Percentiles rank a stretch among this genome's conserved stretches.
Evolutionary conservation across 129 eudicot genomes (phyloP).

Genomic region (Lactuca sativa): DNA sequence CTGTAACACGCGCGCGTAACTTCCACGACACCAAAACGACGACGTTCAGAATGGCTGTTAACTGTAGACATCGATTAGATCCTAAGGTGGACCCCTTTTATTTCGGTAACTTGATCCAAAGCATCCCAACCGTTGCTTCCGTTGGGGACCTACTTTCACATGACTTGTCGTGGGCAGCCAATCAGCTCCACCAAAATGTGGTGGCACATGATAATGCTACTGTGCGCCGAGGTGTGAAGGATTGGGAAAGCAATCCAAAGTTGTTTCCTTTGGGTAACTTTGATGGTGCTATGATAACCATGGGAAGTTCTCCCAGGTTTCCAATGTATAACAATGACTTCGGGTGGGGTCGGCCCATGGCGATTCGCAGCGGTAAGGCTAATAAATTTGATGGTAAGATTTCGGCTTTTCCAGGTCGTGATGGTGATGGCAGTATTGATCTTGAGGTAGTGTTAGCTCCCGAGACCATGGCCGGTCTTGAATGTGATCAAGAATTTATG

Average conservation of each 20-base stretch:
- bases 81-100: constrained; percentile 60
- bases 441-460: constrained; percentile 82
- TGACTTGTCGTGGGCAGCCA: constrained; percentile 61
- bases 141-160: constrained; percentile 58
- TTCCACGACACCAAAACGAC: constrained; percentile 49
- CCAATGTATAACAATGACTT: constrained; percentile 86
- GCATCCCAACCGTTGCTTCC: constrained; percentile 73
- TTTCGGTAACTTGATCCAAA: constrained; percentile 81
- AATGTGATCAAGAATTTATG: constrained; percentile 66
- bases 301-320: constrained; percentile 90
- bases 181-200: constrained; percentile 68
- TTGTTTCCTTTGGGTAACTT: constrained; percentile 79
- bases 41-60: constrained; percentile 86
- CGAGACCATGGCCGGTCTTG: constrained; percentile 53
- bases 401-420: constrained; percentile 65
- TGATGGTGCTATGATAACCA: constrained; percentile 87
- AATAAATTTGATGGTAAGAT: constrained; percentile 83
- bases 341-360: constrained; percentile 80
- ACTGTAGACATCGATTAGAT: constrained; percentile 71
- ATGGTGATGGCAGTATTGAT: constrained; percentile 69
- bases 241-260: constrained; percentile 74
- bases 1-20: constrained; percentile 71
- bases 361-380: constrained; percentile 73
- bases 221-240: constrained; percentile 67
- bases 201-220: constrained; percentile 61